Base-by-base conservation (phyloP, 2,329 filamentous ascomycete genomes). In the Parastagonospora avenae region DNA sequence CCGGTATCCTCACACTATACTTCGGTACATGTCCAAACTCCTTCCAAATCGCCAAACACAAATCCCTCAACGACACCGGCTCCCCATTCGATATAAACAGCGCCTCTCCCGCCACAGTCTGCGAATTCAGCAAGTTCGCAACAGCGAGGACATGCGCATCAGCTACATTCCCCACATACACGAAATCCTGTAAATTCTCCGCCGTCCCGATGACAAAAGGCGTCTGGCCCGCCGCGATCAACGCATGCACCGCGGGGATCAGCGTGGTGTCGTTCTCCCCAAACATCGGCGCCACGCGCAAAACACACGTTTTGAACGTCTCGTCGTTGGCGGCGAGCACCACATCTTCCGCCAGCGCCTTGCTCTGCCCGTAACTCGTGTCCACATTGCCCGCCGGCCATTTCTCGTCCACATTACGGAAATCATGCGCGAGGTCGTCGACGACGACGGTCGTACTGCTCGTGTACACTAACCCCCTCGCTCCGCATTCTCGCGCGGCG, bases 1-100 rank as follows among this genome's bases (percentile, higher is more conserved):
- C 64, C 0, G 83, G 82, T 11, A 86, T 77, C 28, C 63, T 70
- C 7, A 85, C 50, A 40, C 80, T 64, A 43, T 75, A 81, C 0
- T 63, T 62, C 4, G 83, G 83, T 24, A 80, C 74, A 59, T 83
- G 81, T 0, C 76, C 82, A 60, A 85, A 85, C 28, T 78, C 68
- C 8, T 78, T 80, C 91, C 91, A 97, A 40, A 96, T 82, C 33
- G 86, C 85, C 35, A 90, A 83, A 52, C 89, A 85, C 70, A 95
- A 89, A 74, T 96, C 91, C 86, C 94, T 95, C 75, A 96, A 95
- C 72, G 93, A 93, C 15, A 95, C 81, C 4, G 93, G 93, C 62
- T 85, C 80, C 74, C 92, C 90, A 73, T 97, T 97, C 50, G 91
- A 94, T 67, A 97, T 85, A 76, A 96, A 86, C 78, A 97, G 93